Base-by-base conservation (phyloP, 331 rosid genomes). In the Stylosanthes scabra region DNA sequence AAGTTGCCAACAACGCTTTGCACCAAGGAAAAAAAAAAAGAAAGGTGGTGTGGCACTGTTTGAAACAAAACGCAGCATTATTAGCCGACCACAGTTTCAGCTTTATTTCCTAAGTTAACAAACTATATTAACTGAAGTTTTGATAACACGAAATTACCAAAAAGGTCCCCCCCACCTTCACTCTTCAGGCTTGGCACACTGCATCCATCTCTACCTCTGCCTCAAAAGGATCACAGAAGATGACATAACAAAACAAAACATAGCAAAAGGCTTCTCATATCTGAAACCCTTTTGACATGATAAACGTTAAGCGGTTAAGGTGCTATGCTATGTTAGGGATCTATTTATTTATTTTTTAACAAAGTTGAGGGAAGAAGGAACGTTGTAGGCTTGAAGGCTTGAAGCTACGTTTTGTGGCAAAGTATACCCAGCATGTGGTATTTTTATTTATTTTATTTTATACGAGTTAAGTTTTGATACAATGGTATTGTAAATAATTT, bases 71-170 rank as follows among this genome's bases (percentile, higher is more conserved):
- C 57, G 16, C 57, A n/a, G 3, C 57, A n/a, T n/a, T 14, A n/a
- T n/a, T 14, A 14, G 10, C 27, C 57, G 57, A 51, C 57, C 57
- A 15, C 57, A 15, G 25, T 51, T 15, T n/a, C 57, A 51, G 57
- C 57, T n/a, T 51, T 51, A 3, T 3, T 14, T 15, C 27, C n/a
- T 15, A 4, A 0, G 1, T 20, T 20, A 20, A 20, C 25, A 0
- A 51, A 51, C 57, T 51, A 51, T n/a, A 51, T 15, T 51, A 51
- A 51, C 57, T 51, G 57, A 51, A 51, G 57, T 51, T 51, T 51
- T 51, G 27, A 51, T n/a, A 6, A 51, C 27, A 25, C 6, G 57
- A 51, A 51, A 51, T 51, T 51, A 51, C 57, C 57, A 51, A 51
- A 51, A 20, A 5, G 57, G 10, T 15, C 8, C 2, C 55, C 8